phyloP scores from a whole-genome alignment of 805 yeast genomes.

The Monosporozyma servazzii region DNA sequence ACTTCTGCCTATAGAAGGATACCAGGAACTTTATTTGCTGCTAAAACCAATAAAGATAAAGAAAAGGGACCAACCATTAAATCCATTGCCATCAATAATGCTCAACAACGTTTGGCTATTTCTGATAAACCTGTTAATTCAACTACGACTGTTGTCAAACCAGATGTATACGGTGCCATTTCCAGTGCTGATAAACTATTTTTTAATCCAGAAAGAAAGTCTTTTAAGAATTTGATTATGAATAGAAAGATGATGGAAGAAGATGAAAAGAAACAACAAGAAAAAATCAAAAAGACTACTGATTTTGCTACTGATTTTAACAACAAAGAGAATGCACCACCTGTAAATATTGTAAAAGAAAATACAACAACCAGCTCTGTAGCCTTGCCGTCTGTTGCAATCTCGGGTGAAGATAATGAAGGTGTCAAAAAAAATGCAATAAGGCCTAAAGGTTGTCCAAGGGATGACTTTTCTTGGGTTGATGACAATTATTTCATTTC shows the following conservation, averaged over 20 bases:
- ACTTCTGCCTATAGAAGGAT: slow-evolving; percentile 52
- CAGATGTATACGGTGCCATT: neutral
- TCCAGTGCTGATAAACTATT: slow-evolving; percentile 8
- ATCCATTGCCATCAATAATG: neutral
- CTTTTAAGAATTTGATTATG: slow-evolving; percentile 24
- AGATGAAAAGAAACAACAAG: neutral
- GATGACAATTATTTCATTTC: slow-evolving; percentile 81
- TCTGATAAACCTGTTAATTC: neutral
- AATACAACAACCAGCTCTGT: neutral
- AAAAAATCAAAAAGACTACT: neutral
- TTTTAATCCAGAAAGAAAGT: slow-evolving; percentile 24
- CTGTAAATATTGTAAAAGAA: neutral
- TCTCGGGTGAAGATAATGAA: neutral
- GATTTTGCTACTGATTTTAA: neutral
- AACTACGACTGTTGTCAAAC: neutral
- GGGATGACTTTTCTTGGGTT: slow-evolving; percentile 39
- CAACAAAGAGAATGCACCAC: neutral
- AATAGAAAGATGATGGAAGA: slow-evolving; percentile 16
- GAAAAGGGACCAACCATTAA: neutral
- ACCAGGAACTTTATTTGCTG: slow-evolving; percentile 49
- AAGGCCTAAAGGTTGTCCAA: slow-evolving; percentile 1
- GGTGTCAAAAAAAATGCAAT: neutral
- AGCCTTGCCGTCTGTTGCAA: neutral
- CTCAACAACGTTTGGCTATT: neutral
- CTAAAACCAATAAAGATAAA: neutral